Evolutionary conservation across 768 basidiomycete species (phyloP), one percentile per base, ranked within the genome.

Genomic region (Amanita fuliginea): DNA sequence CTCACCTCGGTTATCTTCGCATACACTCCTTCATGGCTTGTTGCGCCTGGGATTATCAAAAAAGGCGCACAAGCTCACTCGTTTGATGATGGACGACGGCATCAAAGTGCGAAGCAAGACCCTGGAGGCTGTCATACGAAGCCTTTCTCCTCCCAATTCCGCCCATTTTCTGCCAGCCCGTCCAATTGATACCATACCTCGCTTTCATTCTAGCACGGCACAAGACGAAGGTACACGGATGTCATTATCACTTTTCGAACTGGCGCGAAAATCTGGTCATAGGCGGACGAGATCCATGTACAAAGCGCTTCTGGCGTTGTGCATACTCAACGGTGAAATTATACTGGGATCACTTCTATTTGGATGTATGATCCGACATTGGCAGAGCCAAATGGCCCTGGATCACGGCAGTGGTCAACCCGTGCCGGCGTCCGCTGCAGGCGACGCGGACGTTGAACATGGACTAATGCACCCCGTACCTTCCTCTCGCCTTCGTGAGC

Each of bases 281-380:
- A 66, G 71, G 26, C 74, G 81, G 39, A 76, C 78, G 1, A 64
- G 74, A n/a, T 65, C 68, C 26, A 78, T 86, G 70, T 86, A 80
- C 58, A 72, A 73, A 46, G 68, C 70, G 1, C 62, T 87, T 43
- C 69, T 89, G 54, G 67, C 74, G 3, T 72, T 81, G 7, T 84
- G 81, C 49, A 67, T 91, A 16, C 60, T 87, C 34, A 86, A 90
- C 44, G 85, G 86, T 21, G 88, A 91, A 59, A 79, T 91, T 43
- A 72, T 90, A 35, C 70, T 85, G n/a, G 86, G 77, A 0, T 81
- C 83, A 1, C 64, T 89, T 22, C 64, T 88, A 4, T 85, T 89
- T 49, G 82, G 74, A 1, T 63, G 78, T 36, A 58, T 86, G 16
- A 63, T 86, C 37, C 77, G 81, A 54, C 81, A 86, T 26, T 83